A percentile compares a stretch with the other conserved stretches of the same genome.
Conservation (phyloP, 768 basidiomycete genomes). For the Boletus insuetus region DNA sequence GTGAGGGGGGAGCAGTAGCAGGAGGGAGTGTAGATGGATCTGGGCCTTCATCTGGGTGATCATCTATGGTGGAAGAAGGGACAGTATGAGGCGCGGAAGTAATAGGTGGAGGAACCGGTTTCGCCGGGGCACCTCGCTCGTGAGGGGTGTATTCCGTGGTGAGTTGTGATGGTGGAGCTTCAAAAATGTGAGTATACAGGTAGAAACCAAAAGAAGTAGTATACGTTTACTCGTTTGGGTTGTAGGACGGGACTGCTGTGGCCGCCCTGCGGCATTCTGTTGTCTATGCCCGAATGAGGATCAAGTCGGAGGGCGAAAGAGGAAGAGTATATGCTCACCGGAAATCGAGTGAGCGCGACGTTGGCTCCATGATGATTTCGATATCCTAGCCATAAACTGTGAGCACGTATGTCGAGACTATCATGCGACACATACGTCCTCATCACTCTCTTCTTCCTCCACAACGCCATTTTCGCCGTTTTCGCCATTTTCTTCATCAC, state of each 20-base stretch:
- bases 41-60: constrained; percentile 45
- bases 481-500: constrained; percentile 19
- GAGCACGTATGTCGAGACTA: not conserved
- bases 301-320: not conserved
- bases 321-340: constrained; percentile 42
- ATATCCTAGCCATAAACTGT: constrained; percentile 53
- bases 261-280: constrained; percentile 31
- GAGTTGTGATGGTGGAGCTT: constrained; percentile 50
- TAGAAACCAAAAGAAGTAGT: constrained; percentile 1
- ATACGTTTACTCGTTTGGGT: constrained; percentile 34
- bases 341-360: constrained; percentile 70
- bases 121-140: constrained; percentile 51
- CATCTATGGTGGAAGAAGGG: constrained; percentile 19
- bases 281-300: constrained; percentile 29
- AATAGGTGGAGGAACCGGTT: constrained; percentile 18
- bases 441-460: constrained; percentile 46
- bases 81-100: constrained; percentile 21
- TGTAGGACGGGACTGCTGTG: constrained; percentile 29
- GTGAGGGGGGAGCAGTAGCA: constrained; percentile 71
- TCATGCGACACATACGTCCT: constrained; percentile 39
- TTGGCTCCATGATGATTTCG: constrained; percentile 88
- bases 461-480: constrained; percentile 39
- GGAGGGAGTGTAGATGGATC: constrained; percentile 66
- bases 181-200: constrained; percentile 5
- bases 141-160: constrained; percentile 84